Evolutionary conservation across 805 yeast genomes (phyloP), one percentile per base, ranked within the genome.

Genomic region (Saccharomyces paradoxus): DNA sequence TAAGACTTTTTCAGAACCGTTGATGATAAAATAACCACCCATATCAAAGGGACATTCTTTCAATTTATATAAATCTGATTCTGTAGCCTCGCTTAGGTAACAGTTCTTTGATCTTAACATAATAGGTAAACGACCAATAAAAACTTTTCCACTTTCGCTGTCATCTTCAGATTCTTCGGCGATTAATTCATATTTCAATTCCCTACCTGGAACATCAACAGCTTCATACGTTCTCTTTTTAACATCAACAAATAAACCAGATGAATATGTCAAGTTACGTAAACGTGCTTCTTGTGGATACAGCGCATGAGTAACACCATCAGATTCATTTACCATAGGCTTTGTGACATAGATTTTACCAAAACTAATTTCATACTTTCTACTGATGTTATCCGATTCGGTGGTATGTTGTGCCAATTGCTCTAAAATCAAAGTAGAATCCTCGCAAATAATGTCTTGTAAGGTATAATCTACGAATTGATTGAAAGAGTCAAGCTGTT

Each of bases 11-110:
- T 94, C 99, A 22, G 97, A 89, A 65, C 99, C 99, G 75, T 94
- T 94, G 68, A 94, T 94, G 63, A 94, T 91, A 70, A 94, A 94
- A 73, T 94, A 94, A 58, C 99, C 99, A 72, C 99, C 99, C 95
- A 94, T 96, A 79, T 94, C 99, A 73, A 89, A 94, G 31, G 99
- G 99, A 75, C 99, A 94, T 74, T 94, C 99, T 73, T 94, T 91
- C 68, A 94, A 81, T 64, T 90, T 96, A 74, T 91, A 94, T 66
- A 91, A 81, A 73, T 94, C 99, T 62, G 88, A 89, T 64, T 94
- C 98, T 8, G 89, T 83, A 62, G 94, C 80, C 57, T 88, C 96
- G 67, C 89, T 81, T 65, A 94, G 80, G 76, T 91, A 83, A 81
- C 99, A 94, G 69, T 89, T 94, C 76, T 89, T 92, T 54, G 98